phyloP scores from a whole-genome alignment of 2,329 filamentous ascomycete species.

The Aaosphaeria pasadenensis region DNA sequence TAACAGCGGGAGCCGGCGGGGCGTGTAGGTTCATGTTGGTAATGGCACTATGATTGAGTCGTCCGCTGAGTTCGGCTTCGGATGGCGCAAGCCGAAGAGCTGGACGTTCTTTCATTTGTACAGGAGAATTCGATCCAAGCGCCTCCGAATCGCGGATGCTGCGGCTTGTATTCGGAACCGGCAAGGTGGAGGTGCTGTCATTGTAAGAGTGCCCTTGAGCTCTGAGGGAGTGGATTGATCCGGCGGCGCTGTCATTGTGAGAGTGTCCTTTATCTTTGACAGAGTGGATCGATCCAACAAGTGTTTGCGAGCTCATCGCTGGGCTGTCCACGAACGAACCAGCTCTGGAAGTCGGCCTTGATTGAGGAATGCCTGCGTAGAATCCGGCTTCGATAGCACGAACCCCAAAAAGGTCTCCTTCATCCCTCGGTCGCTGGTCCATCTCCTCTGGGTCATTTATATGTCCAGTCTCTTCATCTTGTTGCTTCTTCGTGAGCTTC shows the following conservation, averaged over 20 bases:
- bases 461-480: constrained; percentile 20
- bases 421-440: constrained; percentile 35
- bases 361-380: constrained; percentile 39
- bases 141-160: constrained; percentile 18
- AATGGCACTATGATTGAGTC: constrained; percentile 29
- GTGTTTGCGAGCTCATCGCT: constrained; percentile 32
- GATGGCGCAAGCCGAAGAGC: constrained; percentile 30
- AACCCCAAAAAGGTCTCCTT: constrained; percentile 39
- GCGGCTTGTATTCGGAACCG: constrained; percentile 16
- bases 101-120: constrained; percentile 15
- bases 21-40: constrained; percentile 35
- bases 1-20: constrained; percentile 27
- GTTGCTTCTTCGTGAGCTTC: constrained; percentile 20
- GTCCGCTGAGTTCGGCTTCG: constrained; percentile 35
- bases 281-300: constrained; percentile 30
- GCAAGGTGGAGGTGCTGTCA: constrained; percentile 27
- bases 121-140: constrained; percentile 8
- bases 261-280: constrained; percentile 30
- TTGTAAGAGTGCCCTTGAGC: constrained; percentile 27
- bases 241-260: constrained; percentile 25
- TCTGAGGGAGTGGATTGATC: constrained; percentile 28
- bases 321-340: constrained; percentile 24
- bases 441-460: constrained; percentile 34
- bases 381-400: constrained; percentile 43
- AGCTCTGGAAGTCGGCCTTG: constrained; percentile 35